phyloP scores from a whole-genome alignment of 2,329 filamentous ascomycete species.

The Aureobasidium mangrovei region DNA sequence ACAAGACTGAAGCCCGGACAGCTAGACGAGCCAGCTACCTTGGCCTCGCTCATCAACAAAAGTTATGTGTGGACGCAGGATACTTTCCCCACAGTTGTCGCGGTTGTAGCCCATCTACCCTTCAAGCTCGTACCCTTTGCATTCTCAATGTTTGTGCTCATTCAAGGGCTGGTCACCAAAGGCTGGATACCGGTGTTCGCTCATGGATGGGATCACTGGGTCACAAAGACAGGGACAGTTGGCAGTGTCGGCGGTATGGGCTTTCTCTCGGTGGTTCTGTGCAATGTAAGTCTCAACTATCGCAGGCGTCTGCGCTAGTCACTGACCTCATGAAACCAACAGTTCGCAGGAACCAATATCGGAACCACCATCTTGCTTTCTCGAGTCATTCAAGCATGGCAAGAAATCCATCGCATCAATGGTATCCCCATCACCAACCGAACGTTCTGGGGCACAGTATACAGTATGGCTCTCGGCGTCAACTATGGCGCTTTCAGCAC shows the following conservation, averaged over 20 bases:
- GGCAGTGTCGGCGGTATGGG: conserved; percentile 65
- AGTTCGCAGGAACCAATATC: conserved; percentile 72
- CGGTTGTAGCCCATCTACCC: conserved; percentile 57
- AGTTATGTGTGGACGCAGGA: conserved; percentile 53
- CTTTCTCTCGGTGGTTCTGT: conserved; percentile 60
- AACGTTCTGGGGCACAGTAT: conserved; percentile 65
- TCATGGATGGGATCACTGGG: conserved; percentile 66
- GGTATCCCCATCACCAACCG: conserved; percentile 48
- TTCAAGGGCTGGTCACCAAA: conserved; percentile 63
- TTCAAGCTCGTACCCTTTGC: conserved; percentile 62
- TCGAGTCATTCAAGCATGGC: conserved; percentile 61
- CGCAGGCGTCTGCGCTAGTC: neutral
- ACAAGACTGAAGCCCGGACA: neutral
- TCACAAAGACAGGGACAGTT: conserved; percentile 57
- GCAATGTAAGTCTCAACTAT: conserved; percentile 50
- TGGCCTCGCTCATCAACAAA: conserved; percentile 43
- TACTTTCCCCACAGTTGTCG: conserved; percentile 61
- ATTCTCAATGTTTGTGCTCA: conserved; percentile 65
- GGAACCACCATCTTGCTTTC: conserved; percentile 66
- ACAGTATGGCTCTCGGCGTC: conserved; percentile 65
- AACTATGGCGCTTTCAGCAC: conserved; percentile 69
- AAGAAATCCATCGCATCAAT: conserved; percentile 45
- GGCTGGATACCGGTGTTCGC: conserved; percentile 68
- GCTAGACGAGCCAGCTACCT: conserved; percentile 33
- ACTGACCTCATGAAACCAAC: conserved; percentile 16